These are phyloP conservation scores for Rhododendron griersonianum DNA, from an alignment of 148 eudicot species.

Conservation along the genomic window DNA sequence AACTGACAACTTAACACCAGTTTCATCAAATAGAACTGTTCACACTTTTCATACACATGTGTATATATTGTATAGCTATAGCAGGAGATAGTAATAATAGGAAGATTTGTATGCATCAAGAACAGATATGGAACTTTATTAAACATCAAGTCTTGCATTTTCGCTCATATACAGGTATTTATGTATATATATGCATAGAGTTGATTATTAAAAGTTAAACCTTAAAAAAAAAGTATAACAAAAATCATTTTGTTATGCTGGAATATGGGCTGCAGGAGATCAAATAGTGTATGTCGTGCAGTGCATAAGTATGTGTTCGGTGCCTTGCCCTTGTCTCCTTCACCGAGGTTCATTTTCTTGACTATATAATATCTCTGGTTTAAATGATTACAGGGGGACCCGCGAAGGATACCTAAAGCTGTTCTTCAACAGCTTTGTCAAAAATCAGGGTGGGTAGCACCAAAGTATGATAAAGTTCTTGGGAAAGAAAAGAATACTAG, in stretches of 20 bases:
- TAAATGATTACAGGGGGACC: constrained; percentile 62
- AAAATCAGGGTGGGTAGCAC: constrained; percentile 96
- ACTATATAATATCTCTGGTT: neutral
- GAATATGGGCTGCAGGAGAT: neutral
- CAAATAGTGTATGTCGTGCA: neutral
- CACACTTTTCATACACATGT: neutral
- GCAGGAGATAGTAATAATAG: neutral
- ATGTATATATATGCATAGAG: neutral
- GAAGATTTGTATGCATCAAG: neutral
- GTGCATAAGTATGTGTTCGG: neutral
- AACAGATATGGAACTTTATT: neutral
- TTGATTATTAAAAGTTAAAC: neutral
- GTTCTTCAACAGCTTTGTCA: constrained; percentile 92
- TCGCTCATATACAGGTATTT: neutral
- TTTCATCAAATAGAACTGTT: neutral
- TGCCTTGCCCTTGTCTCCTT: neutral
- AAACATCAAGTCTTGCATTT: neutral
- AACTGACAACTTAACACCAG: neutral
- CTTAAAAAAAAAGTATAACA: neutral
- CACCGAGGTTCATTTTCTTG: neutral
- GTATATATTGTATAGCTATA: neutral
- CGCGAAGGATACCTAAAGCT: constrained; percentile 84
- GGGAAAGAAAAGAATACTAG: constrained; percentile 45
- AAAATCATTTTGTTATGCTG: neutral
- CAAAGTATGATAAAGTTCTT: constrained; percentile 66